Conservation (phyloP, 257 asterid species). For the Forsythia suspensa region DNA sequence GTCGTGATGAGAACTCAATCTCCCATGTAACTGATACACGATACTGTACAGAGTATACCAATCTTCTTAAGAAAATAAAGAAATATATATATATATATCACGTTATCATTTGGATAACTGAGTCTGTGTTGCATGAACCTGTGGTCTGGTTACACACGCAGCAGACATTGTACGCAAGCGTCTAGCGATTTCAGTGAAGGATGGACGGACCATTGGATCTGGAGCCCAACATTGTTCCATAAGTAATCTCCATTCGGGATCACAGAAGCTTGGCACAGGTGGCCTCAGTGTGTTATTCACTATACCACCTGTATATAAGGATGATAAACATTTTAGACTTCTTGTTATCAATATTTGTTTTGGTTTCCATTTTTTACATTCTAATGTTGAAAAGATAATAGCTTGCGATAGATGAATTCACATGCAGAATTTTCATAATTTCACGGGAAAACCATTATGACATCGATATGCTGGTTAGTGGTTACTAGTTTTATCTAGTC, state of each 20-base stretch:
- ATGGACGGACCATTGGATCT: conserved; percentile 72
- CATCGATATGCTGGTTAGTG: background rate
- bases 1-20: background rate
- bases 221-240: conserved; percentile 99
- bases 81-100: background rate
- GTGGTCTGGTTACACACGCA: conserved; percentile 48
- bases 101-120: conserved; percentile 44
- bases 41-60: conserved; percentile 1
- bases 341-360: background rate
- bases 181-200: conserved; percentile 79
- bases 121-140: conserved; percentile 37
- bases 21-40: background rate
- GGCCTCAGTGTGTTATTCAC: conserved; percentile 88
- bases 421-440: background rate
- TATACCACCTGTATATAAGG: conserved; percentile 67
- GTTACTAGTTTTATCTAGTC: background rate
- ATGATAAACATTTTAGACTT: background rate
- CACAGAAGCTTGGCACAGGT: conserved; percentile 73
- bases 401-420: background rate
- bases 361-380: background rate
- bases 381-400: background rate
- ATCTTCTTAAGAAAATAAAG: background rate
- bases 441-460: background rate
- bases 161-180: conserved; percentile 72
- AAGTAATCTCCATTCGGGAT: conserved; percentile 71